A percentile compares a stretch with the other conserved stretches of the same genome.
Evolutionary conservation across 2,329 filamentous ascomycete species (phyloP).

Genomic region (Chaetoscypha palmicola): DNA sequence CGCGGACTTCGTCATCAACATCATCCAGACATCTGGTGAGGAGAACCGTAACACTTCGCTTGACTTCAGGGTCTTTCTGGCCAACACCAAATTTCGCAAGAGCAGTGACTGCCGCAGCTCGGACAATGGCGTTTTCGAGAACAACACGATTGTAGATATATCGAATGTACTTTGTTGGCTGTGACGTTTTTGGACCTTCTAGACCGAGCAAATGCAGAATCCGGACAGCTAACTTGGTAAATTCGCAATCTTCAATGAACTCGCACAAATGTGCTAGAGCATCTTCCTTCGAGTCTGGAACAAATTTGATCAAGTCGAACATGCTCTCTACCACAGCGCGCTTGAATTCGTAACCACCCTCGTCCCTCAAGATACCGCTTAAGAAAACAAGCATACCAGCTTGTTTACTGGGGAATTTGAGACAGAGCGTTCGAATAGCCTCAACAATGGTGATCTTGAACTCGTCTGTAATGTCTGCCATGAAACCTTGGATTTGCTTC

Average conservation of each 20-base stretch:
- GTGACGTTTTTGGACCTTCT: constrained; percentile 89
- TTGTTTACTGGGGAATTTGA: constrained; percentile 98
- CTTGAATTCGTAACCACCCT: constrained; percentile 98
- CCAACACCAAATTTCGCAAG: constrained; percentile 95
- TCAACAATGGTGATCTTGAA: constrained; percentile 99
- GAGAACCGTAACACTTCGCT: constrained; percentile 88
- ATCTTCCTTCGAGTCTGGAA: constrained; percentile 75
- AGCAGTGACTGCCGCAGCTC: constrained; percentile 90
- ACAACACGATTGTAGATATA: constrained; percentile 99
- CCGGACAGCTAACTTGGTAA: constrained; percentile 92
- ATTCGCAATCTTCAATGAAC: constrained; percentile 99
- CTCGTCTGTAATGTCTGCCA: constrained; percentile 98
- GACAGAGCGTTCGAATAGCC: constrained; percentile 88
- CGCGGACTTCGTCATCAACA: constrained; percentile 93
- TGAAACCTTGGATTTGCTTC: constrained; percentile 97
- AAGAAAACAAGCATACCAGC: constrained; percentile 96
- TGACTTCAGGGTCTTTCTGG: constrained; percentile 93
- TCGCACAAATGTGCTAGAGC: constrained; percentile 94
- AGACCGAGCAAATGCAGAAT: constrained; percentile 90
- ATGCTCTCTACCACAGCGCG: constrained; percentile 96
- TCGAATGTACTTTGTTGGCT: constrained; percentile 97
- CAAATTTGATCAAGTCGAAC: constrained; percentile 98
- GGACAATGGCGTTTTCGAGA: constrained; percentile 90
- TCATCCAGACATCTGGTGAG: constrained; percentile 92
- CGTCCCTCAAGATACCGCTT: constrained; percentile 90